Percentiles rank a stretch among this genome's conserved stretches.
Conservation (phyloP, 1,284 basidiomycete species). For the Ceratobasidium theobromae region DNA sequence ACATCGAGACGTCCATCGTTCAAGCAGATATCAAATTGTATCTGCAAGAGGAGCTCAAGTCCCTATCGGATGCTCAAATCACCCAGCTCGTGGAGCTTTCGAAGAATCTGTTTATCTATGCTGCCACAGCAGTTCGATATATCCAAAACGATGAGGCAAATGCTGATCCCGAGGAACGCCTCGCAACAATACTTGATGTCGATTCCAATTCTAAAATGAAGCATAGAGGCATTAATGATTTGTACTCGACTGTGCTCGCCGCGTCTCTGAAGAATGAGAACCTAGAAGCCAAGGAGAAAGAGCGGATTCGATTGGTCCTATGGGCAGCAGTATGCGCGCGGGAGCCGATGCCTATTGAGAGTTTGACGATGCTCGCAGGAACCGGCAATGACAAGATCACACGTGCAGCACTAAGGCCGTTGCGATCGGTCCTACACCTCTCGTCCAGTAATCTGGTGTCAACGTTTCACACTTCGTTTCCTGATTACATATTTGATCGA, state of each 20-base stretch:
- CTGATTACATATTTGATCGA: background rate
- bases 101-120: conserved; percentile 12
- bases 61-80: background rate
- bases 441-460: background rate
- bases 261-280: background rate
- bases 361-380: background rate
- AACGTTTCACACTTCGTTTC: background rate
- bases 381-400: background rate
- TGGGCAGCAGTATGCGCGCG: background rate
- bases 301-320: background rate
- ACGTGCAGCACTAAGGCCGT: background rate
- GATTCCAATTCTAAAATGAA: background rate
- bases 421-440: background rate
- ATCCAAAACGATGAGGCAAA: background rate
- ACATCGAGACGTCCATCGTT: conserved; percentile 8
- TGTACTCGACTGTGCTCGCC: background rate
- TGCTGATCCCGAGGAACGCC: background rate
- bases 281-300: background rate
- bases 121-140: conserved; percentile 8
- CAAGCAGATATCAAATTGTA: conserved; percentile 15
- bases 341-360: background rate
- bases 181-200: background rate
- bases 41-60: background rate
- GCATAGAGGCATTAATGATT: background rate
- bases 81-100: background rate